A percentile compares a stretch with the other conserved stretches of the same genome.
phyloP scores from a whole-genome alignment of 1,139 yeast species.

The Lodderomyces margitis region DNA sequence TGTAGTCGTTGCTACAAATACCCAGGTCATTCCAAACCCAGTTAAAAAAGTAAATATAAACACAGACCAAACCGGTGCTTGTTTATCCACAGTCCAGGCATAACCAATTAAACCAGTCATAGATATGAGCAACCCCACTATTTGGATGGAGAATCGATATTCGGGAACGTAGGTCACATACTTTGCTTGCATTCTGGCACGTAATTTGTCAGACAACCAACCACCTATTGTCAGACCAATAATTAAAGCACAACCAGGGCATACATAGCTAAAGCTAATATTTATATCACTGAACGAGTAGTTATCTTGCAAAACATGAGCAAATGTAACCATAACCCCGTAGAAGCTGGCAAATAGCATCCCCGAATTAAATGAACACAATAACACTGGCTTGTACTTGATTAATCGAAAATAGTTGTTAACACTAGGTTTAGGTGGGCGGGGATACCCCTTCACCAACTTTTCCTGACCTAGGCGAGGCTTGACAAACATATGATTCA shows the following conservation, averaged over 20 bases:
- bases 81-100: conserved; percentile 52
- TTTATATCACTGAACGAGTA: conserved; percentile 37
- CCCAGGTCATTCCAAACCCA: conserved; percentile 61
- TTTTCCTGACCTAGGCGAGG: conserved; percentile 30
- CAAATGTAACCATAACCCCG: conserved; percentile 51
- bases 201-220: conserved; percentile 42
- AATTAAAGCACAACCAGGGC: conserved; percentile 53
- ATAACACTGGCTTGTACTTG: conserved; percentile 42
- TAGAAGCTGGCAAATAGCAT: conserved; percentile 56
- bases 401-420: conserved; percentile 35
- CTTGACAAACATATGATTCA: conserved; percentile 21
- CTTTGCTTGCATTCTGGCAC: conserved; percentile 23
- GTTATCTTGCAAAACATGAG: conserved; percentile 35
- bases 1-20: conserved; percentile 56
- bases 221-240: conserved; percentile 54
- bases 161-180: conserved; percentile 41
- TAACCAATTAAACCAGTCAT: conserved; percentile 50
- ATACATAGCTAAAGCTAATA: conserved; percentile 48
- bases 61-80: conserved; percentile 42
- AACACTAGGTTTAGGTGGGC: conserved; percentile 49
- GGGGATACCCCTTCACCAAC: conserved; percentile 34
- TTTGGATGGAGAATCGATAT: conserved; percentile 44
- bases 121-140: conserved; percentile 44
- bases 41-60: conserved; percentile 45
- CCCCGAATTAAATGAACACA: conserved; percentile 51